Evolutionary conservation across 208 protist genomes (phyloP).

Genomic region (Leishmania aethiopica): DNA sequence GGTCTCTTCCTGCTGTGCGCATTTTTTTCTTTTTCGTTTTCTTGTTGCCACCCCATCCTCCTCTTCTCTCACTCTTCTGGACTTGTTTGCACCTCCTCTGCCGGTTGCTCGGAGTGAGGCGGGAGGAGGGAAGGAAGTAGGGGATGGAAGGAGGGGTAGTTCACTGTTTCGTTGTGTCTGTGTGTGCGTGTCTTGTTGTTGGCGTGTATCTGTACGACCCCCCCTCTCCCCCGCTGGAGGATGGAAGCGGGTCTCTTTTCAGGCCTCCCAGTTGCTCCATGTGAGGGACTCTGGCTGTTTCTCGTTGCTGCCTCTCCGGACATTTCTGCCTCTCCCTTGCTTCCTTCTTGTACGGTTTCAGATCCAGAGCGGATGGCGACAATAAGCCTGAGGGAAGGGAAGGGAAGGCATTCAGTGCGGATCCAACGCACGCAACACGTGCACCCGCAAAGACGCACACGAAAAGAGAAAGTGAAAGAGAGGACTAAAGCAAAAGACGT

Average conservation of each 20-base stretch:
- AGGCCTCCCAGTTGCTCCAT: not conserved
- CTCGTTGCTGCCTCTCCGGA: not conserved
- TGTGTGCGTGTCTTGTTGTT: not conserved
- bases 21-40: not conserved
- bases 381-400: not conserved
- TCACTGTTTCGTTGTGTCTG: not conserved
- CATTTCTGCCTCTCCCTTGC: not conserved
- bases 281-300: not conserved
- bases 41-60: not conserved
- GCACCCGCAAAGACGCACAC: not conserved
- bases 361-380: not conserved
- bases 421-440: not conserved
- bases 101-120: not conserved
- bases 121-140: not conserved
- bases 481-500: not conserved
- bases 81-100: not conserved
- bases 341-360: not conserved
- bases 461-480: not conserved
- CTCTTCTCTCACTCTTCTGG: not conserved
- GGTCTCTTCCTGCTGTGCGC: too few relatives aligned
- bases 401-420: not conserved
- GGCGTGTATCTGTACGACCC: not conserved
- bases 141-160: not conserved
- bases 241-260: not conserved
- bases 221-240: not conserved